Base-by-base conservation (phyloP, 2,329 filamentous ascomycete species). In the Pseudocercospora fuligena region DNA sequence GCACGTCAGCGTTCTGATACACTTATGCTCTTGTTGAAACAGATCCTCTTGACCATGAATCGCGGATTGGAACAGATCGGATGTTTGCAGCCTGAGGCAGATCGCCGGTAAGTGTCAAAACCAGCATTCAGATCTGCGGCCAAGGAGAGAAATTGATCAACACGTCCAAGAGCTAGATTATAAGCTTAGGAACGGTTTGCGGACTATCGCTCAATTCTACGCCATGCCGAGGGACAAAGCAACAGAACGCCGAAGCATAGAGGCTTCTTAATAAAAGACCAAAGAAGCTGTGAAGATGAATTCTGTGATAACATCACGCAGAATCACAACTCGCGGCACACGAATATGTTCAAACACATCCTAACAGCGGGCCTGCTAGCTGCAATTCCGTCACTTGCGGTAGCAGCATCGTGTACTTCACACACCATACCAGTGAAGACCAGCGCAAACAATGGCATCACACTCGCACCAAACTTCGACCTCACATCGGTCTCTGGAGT, bases 401-500 rank as follows among this genome's bases (percentile, higher is more conserved):
- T 31, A n/a, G 64, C 64, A 36, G 67, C 64, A 36, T 49, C 56
- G 4, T 69, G 67, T 60, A 59, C 65, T 23, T 60, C 61, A 29
- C 59, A 69, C 29, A 62, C 61, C 8, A 64, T 69, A 5, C 57
- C 58, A 21, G 64, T 66, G 8, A 65, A 21, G 19, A 60, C 65
- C 1, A 64, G 29, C 46, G 67, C 67, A 12, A 66, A 66, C 59
- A 70, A 8, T 66, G 64, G 40, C 25, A 21, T 63, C 51, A 65
- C 53, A 14, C 47, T 69, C 21, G 67, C 67, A 3, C 66, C 66
- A 5, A 64, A 31, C 8, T 43, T 56, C 14, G 67, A 69, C 33
- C 53, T 69, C 12, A 64, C 43, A 16, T 62, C 65, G 3, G 43
- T 64, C 8, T 69, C 67, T 9, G 67, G 67, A 7, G 65, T 69